Percentiles rank a stretch among this genome's conserved stretches.
These are phyloP conservation scores for Cucumis cinereus DNA, from an alignment of 306 rosid species.

Conservation along the genomic window DNA sequence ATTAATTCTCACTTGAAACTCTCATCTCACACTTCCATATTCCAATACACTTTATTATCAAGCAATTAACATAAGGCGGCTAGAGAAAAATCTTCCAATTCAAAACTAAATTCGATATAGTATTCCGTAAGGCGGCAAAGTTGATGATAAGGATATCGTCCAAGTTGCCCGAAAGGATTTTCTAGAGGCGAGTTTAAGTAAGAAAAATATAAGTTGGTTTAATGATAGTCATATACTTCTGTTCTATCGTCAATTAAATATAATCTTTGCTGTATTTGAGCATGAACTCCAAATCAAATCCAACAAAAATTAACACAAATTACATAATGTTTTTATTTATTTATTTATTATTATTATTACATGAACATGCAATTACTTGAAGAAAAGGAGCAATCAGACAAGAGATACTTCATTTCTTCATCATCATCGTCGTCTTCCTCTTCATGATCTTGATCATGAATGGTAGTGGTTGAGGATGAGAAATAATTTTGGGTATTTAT, in stretches of 20 bases:
- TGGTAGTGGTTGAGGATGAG: background rate
- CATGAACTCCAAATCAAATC: background rate
- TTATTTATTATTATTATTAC: background rate
- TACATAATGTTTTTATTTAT: too few species aligned
- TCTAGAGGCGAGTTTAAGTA: too few species aligned
- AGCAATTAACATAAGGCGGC: too few species aligned
- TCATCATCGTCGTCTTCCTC: constrained; percentile 11
- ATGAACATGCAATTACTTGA: background rate
- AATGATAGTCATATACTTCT: background rate
- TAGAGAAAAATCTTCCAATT: too few species aligned
- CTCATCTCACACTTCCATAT: too few species aligned
- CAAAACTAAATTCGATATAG: too few species aligned
- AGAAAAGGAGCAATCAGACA: constrained; percentile 19
- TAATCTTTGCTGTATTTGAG: background rate
- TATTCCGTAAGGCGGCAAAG: too few species aligned
- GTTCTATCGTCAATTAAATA: background rate
- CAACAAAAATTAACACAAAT: background rate
- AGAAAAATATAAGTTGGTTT: too few species aligned
- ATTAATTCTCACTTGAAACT: too few species aligned
- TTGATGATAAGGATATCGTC: too few species aligned
- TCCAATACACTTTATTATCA: too few species aligned
- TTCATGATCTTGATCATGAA: background rate
- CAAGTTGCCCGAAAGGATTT: too few species aligned
- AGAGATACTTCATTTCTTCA: constrained; percentile 21
- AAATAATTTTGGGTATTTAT: background rate